These are phyloP conservation scores for Didymella keratinophila DNA, from an alignment of 2,329 filamentous ascomycete genomes.

Conservation along the genomic window DNA sequence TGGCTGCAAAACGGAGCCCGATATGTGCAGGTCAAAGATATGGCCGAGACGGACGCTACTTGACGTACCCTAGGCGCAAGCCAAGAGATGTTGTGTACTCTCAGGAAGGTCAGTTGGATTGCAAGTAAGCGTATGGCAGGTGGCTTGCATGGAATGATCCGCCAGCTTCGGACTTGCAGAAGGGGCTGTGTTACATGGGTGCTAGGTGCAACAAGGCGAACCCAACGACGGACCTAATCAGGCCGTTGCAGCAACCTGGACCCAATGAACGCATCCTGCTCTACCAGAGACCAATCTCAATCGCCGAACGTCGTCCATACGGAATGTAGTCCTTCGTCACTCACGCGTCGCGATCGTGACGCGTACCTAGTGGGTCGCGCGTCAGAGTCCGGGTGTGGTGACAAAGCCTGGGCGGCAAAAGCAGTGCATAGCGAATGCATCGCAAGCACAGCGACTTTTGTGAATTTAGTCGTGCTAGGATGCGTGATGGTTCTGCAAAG, in stretches of 20 bases:
- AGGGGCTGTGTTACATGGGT: constrained; percentile 11
- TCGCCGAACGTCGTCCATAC: neutral
- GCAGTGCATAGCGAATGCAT: neutral
- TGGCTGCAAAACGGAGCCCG: constrained; percentile 10
- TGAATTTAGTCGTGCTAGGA: neutral
- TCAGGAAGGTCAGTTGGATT: neutral
- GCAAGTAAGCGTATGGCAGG: neutral
- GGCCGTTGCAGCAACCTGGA: neutral
- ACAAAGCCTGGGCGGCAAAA: neutral
- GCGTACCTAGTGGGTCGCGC: neutral
- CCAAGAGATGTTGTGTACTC: neutral
- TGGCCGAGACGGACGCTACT: constrained; percentile 5
- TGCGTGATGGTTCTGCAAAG: neutral
- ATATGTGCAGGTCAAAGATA: neutral
- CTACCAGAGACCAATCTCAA: too few species aligned
- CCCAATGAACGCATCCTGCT: neutral
- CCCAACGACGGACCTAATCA: neutral
- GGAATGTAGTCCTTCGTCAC: too few species aligned
- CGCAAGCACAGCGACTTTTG: neutral
- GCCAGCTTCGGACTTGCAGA: constrained; percentile 9
- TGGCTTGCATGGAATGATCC: neutral
- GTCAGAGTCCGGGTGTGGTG: neutral
- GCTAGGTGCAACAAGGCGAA: constrained; percentile 7
- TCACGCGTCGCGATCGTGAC: neutral
- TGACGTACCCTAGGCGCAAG: constrained; percentile 11